phyloP scores from a whole-genome alignment of 78 protist species.

The Cavenderia fasciculata region DNA sequence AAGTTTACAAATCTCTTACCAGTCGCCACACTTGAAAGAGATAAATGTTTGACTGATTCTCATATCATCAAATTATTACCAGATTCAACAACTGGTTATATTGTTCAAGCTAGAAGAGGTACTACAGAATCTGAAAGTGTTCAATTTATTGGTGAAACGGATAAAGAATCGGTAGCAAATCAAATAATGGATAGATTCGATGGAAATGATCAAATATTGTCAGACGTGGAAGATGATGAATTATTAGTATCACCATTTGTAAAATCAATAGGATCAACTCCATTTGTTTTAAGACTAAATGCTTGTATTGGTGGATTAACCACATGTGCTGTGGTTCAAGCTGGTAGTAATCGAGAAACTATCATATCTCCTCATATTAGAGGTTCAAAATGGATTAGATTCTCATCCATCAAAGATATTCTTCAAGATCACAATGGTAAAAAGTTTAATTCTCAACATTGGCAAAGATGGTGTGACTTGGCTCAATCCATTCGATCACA shows the following conservation, averaged over 20 bases:
- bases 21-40: neutral
- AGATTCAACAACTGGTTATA: neutral
- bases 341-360: neutral
- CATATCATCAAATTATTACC: neutral
- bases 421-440: neutral
- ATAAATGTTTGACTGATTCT: neutral
- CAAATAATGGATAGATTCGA: neutral
- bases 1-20: neutral
- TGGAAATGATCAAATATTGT: neutral
- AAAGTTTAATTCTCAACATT: neutral
- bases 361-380: slow-evolving; percentile 36
- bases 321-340: slow-evolving; percentile 20
- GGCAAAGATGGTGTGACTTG: neutral
- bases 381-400: slow-evolving; percentile 21
- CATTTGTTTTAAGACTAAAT: slow-evolving; percentile 26
- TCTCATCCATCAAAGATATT: neutral
- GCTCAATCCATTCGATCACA: neutral
- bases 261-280: neutral
- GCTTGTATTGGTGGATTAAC: slow-evolving; percentile 36
- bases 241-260: neutral
- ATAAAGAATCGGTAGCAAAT: neutral
- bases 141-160: neutral
- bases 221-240: neutral
- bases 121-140: slow-evolving; percentile 47
- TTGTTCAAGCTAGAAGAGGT: slow-evolving; percentile 13